Evolutionary conservation across 352 stramenopile species (phyloP).

Genomic region (Phytophthora ohioensis): DNA sequence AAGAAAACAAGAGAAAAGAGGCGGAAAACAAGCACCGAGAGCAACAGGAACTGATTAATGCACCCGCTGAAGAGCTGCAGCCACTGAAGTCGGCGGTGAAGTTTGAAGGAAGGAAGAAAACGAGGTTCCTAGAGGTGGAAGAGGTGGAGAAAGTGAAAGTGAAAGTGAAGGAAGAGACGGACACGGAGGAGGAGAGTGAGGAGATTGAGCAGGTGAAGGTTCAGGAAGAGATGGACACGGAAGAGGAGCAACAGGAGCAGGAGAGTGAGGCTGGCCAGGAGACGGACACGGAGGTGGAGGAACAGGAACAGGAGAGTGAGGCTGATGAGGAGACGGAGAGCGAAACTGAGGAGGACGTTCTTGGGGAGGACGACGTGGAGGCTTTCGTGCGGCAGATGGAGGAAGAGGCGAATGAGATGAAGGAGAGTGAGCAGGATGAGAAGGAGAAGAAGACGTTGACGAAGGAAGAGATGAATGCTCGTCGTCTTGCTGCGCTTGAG

Average conservation of each 20-base stretch:
- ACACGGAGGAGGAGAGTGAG: slow-evolving; percentile 15
- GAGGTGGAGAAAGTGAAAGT: slow-evolving; percentile 16
- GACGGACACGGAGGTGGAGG: slow-evolving; percentile 5
- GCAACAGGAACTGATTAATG: slow-evolving; percentile 8
- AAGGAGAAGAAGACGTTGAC: slow-evolving; percentile 27
- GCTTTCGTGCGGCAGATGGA: slow-evolving; percentile 53
- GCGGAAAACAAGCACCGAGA: not conserved
- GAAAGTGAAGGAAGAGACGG: slow-evolving; percentile 15
- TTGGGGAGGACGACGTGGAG: slow-evolving; percentile 46
- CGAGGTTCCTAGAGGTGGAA: slow-evolving; percentile 23
- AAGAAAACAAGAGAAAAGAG: slow-evolving; percentile 1
- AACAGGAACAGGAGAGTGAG: slow-evolving; percentile 15
- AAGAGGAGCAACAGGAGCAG: slow-evolving; percentile 9
- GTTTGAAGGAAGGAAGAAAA: slow-evolving; percentile 42
- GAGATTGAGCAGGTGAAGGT: slow-evolving; percentile 8
- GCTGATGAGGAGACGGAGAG: slow-evolving; percentile 10
- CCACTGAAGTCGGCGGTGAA: slow-evolving; percentile 22
- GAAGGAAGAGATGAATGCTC: slow-evolving; percentile 41
- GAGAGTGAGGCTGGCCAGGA: slow-evolving; percentile 6
- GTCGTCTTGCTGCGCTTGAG: slow-evolving; percentile 59
- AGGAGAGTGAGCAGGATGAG: not conserved
- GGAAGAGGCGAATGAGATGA: slow-evolving; percentile 14
- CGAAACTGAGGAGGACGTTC: slow-evolving; percentile 15
- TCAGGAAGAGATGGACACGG: slow-evolving; percentile 16
- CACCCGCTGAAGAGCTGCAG: slow-evolving; percentile 11